Evolutionary conservation across 331 rosid genomes (phyloP), one percentile per base, ranked within the genome.

Genomic region (Malus hybrid): DNA sequence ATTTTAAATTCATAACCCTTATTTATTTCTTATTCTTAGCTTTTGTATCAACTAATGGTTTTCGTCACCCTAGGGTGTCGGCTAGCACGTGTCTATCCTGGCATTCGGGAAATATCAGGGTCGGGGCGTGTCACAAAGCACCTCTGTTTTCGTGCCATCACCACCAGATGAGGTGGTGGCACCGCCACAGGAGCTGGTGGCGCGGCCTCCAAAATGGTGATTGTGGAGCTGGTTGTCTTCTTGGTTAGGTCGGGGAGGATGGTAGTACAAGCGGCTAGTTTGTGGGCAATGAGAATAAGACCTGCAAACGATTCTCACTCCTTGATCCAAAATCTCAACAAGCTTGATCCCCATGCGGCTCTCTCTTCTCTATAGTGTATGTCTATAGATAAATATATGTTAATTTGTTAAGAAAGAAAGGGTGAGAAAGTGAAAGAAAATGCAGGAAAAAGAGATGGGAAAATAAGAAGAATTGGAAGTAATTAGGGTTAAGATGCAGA

Each of bases 281-380:
- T 52, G 57, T 52, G 57, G 57, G 8, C 57, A 52, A 52, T 52
- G 57, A 52, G 57, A 52, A 52, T 52, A 52, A 33, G 76, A 84
- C 46, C 93, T 78, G 1, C 73, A 67, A 5, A 64, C 90, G 11
- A 86, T 81, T 76, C 87, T 88, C 33, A 64, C 82, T 5, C 88
- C 86, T 18, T 76, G 82, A 36, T 88, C 93, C 15, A 88, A 67
- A 48, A 88, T 70, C 86, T 84, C 93, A 55, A 77, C 80, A 11
- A 86, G 68, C 76, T 86, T 88, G 44, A 71, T 71, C 50, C 86
- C 84, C 87, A 82, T 88, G 48, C 3, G 48, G 48, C 48, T 67
- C 65, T 4, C 64, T 42, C 48, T 42, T 42, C 48, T 42, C 5
- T 42, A 42, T 42, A 10, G 48, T 42, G 48, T 4, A 0, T 59